Evolutionary conservation across 352 stramenopile species (phyloP).

Genomic region (Saprolegnia parasitica): DNA sequence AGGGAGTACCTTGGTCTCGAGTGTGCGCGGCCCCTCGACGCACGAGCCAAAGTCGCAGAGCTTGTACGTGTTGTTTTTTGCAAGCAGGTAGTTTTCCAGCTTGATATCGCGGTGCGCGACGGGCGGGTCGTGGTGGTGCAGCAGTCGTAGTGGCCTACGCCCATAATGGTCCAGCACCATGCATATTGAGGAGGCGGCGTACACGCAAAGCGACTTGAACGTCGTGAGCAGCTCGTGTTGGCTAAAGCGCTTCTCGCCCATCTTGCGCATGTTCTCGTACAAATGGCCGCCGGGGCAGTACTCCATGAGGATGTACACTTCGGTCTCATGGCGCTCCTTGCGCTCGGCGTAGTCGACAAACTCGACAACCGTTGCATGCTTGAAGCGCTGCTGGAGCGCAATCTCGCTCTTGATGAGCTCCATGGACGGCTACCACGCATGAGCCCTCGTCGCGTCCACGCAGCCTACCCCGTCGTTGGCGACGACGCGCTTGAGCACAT

Average conservation of each 20-base stretch:
- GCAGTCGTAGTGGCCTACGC: slow-evolving; percentile 47
- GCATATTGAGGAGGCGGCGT: slow-evolving; percentile 24
- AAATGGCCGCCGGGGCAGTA: slow-evolving; percentile 92
- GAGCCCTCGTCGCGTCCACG: background rate
- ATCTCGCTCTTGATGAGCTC: slow-evolving; percentile 65
- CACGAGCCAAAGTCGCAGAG: slow-evolving; percentile 95
- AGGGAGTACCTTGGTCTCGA: slow-evolving; percentile 55
- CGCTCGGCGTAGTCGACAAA: slow-evolving; percentile 53
- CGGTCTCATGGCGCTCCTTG: slow-evolving; percentile 43
- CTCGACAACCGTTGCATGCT: slow-evolving; percentile 46
- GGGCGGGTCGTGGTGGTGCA: slow-evolving; percentile 77
- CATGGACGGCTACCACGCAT: slow-evolving; percentile 25
- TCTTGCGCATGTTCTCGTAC: slow-evolving; percentile 89
- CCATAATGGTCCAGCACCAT: no score
- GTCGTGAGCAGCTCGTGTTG: slow-evolving; percentile 63
- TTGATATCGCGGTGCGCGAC: slow-evolving; percentile 97
- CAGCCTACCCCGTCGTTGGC: slow-evolving; percentile 43
- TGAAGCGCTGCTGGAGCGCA: slow-evolving; percentile 65
- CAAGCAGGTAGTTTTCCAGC: slow-evolving; percentile 95
- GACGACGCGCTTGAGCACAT: slow-evolving; percentile 72
- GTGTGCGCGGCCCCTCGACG: slow-evolving; percentile 66
- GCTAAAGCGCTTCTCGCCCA: slow-evolving; percentile 65
- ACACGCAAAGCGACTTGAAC: slow-evolving; percentile 72
- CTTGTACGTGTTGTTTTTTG: slow-evolving; percentile 88
- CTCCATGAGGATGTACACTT: slow-evolving; percentile 96